Conservation (phyloP, 2,329 filamentous ascomycete species). For the Teratosphaeria destructans region DNA sequence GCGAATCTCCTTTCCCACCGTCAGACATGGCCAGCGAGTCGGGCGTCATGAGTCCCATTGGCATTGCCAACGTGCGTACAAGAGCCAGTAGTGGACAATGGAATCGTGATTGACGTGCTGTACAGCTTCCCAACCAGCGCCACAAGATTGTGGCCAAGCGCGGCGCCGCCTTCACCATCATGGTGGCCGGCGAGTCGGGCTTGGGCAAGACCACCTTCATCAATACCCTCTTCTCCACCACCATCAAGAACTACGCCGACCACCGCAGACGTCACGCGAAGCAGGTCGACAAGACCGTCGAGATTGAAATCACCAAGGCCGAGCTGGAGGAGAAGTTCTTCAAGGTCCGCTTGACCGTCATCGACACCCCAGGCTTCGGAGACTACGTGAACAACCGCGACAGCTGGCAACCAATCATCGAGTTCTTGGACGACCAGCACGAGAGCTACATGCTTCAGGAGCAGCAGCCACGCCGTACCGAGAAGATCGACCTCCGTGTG, state of each 20-base stretch:
- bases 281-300: constrained; percentile 98
- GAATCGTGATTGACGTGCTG: constrained; percentile 22
- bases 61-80: constrained; percentile 61
- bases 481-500: constrained; percentile 99
- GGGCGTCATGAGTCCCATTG: constrained; percentile 41
- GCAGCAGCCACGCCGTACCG: constrained; percentile 92
- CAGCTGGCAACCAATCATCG: constrained; percentile 99
- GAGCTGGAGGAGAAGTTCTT: constrained; percentile 99
- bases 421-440: constrained; percentile 99
- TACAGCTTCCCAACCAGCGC: constrained; percentile 58
- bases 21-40: not conserved
- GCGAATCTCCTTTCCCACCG: not conserved
- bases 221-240: constrained; percentile 99
- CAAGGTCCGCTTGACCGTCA: constrained; percentile 98
- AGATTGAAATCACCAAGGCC: constrained; percentile 99
- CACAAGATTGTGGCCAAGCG: constrained; percentile 69
- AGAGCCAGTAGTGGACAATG: not conserved
- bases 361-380: constrained; percentile 96
- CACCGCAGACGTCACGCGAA: constrained; percentile 99
- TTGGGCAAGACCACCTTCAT: constrained; percentile 99
- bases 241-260: constrained; percentile 99
- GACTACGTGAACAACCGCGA: constrained; percentile 99
- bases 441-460: constrained; percentile 99
- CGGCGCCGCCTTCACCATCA: constrained; percentile 97
- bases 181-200: constrained; percentile 98